These are phyloP conservation scores for Jacaranda copaia DNA, from an alignment of 257 asterid genomes.

Conservation along the genomic window DNA sequence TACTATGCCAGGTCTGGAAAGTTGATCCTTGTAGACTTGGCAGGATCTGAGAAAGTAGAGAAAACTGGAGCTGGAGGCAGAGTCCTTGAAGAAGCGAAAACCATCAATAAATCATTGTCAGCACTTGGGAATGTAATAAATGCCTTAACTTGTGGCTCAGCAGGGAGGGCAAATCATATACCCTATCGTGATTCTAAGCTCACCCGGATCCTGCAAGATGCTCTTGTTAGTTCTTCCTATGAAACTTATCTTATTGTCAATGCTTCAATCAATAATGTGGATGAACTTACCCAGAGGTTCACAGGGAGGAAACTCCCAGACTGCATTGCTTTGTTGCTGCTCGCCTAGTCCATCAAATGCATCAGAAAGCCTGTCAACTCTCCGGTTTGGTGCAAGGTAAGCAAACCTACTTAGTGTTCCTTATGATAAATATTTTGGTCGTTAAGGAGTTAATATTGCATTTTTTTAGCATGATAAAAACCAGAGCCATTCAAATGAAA, in stretches of 20 bases:
- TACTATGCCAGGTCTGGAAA: slow-evolving; percentile 65
- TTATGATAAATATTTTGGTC: too few relatives aligned
- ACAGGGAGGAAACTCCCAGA: slow-evolving; percentile 83
- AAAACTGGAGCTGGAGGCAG: slow-evolving; percentile 90
- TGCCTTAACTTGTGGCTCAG: slow-evolving; percentile 60
- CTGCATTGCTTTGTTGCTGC: slow-evolving; percentile 90
- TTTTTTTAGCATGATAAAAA: too few relatives aligned
- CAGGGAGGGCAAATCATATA: slow-evolving; percentile 68
- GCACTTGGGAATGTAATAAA: slow-evolving; percentile 91
- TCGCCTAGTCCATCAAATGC: slow-evolving; percentile 86
- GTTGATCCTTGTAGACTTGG: slow-evolving; percentile 87
- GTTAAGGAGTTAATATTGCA: too few relatives aligned
- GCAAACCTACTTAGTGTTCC: slow-evolving; percentile 23
- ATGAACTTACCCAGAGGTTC: slow-evolving; percentile 40
- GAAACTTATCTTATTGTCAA: slow-evolving; percentile 27
- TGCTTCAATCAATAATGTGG: slow-evolving; percentile 19
- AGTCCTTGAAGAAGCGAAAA: slow-evolving; percentile 93
- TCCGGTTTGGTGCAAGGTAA: slow-evolving; percentile 89
- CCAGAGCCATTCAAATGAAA: not conserved
- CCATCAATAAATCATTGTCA: slow-evolving; percentile 84
- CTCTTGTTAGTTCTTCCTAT: slow-evolving; percentile 66
- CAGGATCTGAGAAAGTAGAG: slow-evolving; percentile 94
- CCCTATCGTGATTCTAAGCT: slow-evolving; percentile 93
- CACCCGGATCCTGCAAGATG: slow-evolving; percentile 82
- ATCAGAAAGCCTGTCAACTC: slow-evolving; percentile 82